Base-by-base conservation (phyloP, 2,329 filamentous ascomycete genomes). In the Fusarium sp. region DNA sequence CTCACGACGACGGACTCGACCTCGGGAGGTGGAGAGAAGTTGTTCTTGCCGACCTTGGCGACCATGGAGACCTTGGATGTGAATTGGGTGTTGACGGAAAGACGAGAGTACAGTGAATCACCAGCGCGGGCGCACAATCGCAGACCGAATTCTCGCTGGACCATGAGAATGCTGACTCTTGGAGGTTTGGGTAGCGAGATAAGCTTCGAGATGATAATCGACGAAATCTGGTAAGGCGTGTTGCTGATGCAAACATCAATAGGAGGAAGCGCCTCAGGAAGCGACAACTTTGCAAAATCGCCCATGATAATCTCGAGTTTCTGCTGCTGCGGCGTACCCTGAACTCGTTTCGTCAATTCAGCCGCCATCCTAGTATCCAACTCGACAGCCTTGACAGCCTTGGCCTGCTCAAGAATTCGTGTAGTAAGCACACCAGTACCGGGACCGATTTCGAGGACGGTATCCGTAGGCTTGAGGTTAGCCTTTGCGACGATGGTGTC, bases 341-440 rank as follows among this genome's bases (percentile, higher is more conserved):
- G 94, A 11, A 98, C 94, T 76, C 95, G 92, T 82, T 95, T 97
- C 47, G 93, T 96, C 69, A 98, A 88, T 82, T 98, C 96, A 63
- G 95, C 95, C 14, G 94, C 94, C 96, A 98, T 98, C 77, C 96
- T 88, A 22, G 96, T 94, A 82, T 99, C 96, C 79, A 98, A 87
- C 83, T 99, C 96, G 53, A 98, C 93, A 6, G 93, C 92, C 53
- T 94, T 92, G 49, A 86, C 83, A 67, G 92, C 93, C 80, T 94
- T 94, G 24, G 93, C 94, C 69, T 93, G 92, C 75, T 96, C 93
- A 27, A 98, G 84, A 65, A 98, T 98, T 63, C 93, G 88, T 27
- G 96, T 91, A 1, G 95, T 98, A 74, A 98, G 80, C 79, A 96
- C 97, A 69, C 94, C 94, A 1, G 93, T 95, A 76, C 94, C 94